Conservation (phyloP, 768 basidiomycete species). For the Gelatoporia subvermispora region DNA sequence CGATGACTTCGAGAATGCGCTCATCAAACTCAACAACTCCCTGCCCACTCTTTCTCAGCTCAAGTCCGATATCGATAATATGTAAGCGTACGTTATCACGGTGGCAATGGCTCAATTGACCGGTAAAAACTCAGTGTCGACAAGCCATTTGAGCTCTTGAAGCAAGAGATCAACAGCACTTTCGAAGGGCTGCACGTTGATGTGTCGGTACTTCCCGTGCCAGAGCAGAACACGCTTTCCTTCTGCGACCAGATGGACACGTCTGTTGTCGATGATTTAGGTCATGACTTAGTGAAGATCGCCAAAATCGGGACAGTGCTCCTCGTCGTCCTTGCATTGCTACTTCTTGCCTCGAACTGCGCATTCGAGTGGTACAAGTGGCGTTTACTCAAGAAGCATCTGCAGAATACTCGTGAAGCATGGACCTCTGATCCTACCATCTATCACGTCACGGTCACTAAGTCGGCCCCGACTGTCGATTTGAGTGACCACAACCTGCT, state of each 20-base stretch:
- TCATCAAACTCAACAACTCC: slow-evolving; percentile 74
- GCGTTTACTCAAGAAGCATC: slow-evolving; percentile 59
- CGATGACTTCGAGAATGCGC: slow-evolving; percentile 62
- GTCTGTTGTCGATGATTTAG: slow-evolving; percentile 82
- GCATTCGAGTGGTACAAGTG: slow-evolving; percentile 88
- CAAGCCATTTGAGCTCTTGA: slow-evolving; percentile 83
- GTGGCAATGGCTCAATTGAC: too few species aligned
- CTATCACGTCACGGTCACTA: slow-evolving; percentile 32
- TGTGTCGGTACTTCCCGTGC: slow-evolving; percentile 70
- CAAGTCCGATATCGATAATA: slow-evolving; percentile 55
- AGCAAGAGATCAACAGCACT: slow-evolving; percentile 85
- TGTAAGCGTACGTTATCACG: slow-evolving; percentile 58
- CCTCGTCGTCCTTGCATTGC: slow-evolving; percentile 62
- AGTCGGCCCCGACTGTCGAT: slow-evolving; percentile 43
- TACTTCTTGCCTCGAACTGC: slow-evolving; percentile 71
- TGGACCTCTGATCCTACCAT: slow-evolving; percentile 73
- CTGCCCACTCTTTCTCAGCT: slow-evolving; percentile 76
- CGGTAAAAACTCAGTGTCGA: slow-evolving; percentile 51
- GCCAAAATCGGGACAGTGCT: slow-evolving; percentile 77
- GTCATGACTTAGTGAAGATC: slow-evolving; percentile 70
- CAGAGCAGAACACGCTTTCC: slow-evolving; percentile 56
- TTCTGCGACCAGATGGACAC: slow-evolving; percentile 82
- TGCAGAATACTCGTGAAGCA: slow-evolving; percentile 68
- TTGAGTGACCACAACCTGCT: slow-evolving; percentile 76
- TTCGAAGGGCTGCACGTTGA: slow-evolving; percentile 71